A percentile compares a stretch with the other conserved stretches of the same genome.
Evolutionary conservation across 257 asterid genomes (phyloP).

Genomic region (Solanum lycopersicoides): DNA sequence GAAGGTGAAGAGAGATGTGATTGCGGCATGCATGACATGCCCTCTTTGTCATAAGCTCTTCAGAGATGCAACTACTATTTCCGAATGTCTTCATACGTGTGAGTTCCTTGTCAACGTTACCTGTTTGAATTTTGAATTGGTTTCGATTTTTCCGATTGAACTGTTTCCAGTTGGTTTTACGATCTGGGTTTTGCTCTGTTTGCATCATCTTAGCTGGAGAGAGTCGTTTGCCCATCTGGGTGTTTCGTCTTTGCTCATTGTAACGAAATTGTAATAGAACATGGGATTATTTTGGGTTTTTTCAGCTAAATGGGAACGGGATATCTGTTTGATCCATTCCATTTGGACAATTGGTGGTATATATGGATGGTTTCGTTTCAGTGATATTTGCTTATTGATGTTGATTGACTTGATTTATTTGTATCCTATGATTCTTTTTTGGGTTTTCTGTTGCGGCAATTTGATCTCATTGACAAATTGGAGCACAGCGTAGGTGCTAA

Average conservation of each 20-base stretch:
- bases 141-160: not conserved
- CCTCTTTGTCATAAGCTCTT: conserved; percentile 81
- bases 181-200: not conserved
- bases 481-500: not conserved
- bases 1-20: conserved; percentile 58
- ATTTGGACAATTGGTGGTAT: not conserved
- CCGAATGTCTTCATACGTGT: conserved; percentile 98
- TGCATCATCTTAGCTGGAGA: not conserved
- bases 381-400: not conserved
- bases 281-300: not conserved
- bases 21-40: conserved; percentile 99
- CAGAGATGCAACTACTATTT: conserved; percentile 88
- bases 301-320: not conserved
- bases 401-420: not conserved
- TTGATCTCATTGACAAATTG: not conserved
- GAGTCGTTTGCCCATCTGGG: not conserved
- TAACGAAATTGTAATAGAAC: not conserved
- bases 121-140: not conserved
- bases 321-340: not conserved
- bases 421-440: not conserved
- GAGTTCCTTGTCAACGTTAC: conserved; percentile 12
- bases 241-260: not conserved
- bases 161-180: not conserved
- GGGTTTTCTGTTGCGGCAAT: not conserved
- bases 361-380: not conserved